phyloP scores from a whole-genome alignment of 2,329 filamentous ascomycete species.

The Aspergillus viridinutans region DNA sequence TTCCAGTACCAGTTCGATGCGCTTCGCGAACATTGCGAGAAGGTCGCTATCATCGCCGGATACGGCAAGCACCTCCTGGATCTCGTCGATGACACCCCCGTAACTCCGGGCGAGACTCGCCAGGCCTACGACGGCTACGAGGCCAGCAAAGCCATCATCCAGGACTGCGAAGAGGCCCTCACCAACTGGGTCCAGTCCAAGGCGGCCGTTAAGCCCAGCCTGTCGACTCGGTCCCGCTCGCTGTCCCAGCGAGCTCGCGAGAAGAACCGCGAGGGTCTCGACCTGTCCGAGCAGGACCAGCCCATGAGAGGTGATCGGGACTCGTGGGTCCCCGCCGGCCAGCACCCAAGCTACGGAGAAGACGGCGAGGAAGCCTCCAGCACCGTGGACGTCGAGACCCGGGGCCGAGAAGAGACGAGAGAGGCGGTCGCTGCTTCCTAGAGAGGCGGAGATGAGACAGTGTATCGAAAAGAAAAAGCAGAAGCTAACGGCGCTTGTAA shows the following conservation, averaged over 20 bases:
- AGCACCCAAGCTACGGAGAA: constrained; percentile 47
- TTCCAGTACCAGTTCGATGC: constrained; percentile 99
- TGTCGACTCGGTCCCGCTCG: constrained; percentile 81
- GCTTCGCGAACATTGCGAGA: constrained; percentile 94
- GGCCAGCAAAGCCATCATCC: constrained; percentile 96
- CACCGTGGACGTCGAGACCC: constrained; percentile 28
- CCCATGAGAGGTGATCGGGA: constrained; percentile 73
- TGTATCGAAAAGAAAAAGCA: constrained; percentile 2
- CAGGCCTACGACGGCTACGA: constrained; percentile 97
- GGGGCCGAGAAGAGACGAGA: constrained; percentile 36
- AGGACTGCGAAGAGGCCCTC: constrained; percentile 95
- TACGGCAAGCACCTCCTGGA: constrained; percentile 98
- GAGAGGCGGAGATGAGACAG: not conserved
- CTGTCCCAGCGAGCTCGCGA: constrained; percentile 79
- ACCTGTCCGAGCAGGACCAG: constrained; percentile 77
- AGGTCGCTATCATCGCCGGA: constrained; percentile 94
- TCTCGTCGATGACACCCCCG: constrained; percentile 91
- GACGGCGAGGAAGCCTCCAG: constrained; percentile 39
- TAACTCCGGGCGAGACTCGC: constrained; percentile 94
- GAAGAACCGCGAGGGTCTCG: constrained; percentile 67
- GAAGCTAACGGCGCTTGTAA: not conserved
- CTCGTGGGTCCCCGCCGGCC: constrained; percentile 72
- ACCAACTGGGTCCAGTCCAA: constrained; percentile 96
- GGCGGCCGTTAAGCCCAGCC: constrained; percentile 79
- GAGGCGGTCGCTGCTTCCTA: constrained; percentile 23